Evolutionary conservation across 139 green algal species (phyloP).

Genomic region (Volvox reticuliferus): DNA sequence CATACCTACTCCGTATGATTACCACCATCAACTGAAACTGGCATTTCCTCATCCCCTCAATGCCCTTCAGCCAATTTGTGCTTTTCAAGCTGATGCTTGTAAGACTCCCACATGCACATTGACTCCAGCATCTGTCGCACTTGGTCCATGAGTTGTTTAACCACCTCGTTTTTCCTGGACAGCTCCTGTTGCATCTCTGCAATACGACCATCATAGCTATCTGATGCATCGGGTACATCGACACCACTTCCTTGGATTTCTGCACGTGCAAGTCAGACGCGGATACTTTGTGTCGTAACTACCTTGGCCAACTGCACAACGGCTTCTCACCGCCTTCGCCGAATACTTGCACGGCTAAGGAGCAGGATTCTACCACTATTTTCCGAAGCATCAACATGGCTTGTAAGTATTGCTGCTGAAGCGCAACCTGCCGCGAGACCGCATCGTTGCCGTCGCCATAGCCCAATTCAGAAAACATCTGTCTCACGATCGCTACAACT

Average conservation of each 20-base stretch:
- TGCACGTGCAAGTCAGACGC: background rate
- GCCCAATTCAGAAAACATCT: conserved; percentile 1
- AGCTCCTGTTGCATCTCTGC: conserved; percentile 27
- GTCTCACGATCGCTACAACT: background rate
- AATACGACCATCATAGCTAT: background rate
- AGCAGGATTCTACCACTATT: background rate
- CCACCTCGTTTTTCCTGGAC: conserved; percentile 33
- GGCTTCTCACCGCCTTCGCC: background rate
- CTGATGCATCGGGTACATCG: background rate
- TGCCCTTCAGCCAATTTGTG: conserved; percentile 15
- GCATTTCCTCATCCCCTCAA: background rate
- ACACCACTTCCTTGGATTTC: background rate
- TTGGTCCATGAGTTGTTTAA: conserved; percentile 60
- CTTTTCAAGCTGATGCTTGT: conserved; percentile 1
- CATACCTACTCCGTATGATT: no score
- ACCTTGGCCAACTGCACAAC: background rate
- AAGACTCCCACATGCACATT: conserved; percentile 58
- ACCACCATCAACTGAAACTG: no score
- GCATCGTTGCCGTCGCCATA: background rate
- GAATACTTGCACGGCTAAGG: background rate
- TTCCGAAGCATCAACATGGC: background rate
- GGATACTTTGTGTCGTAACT: background rate
- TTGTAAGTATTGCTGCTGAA: background rate
- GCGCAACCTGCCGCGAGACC: background rate
- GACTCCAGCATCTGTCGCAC: conserved; percentile 56